These are phyloP conservation scores for Chionographis japonica DNA, from an alignment of 106 monocot species.

Conservation along the genomic window DNA sequence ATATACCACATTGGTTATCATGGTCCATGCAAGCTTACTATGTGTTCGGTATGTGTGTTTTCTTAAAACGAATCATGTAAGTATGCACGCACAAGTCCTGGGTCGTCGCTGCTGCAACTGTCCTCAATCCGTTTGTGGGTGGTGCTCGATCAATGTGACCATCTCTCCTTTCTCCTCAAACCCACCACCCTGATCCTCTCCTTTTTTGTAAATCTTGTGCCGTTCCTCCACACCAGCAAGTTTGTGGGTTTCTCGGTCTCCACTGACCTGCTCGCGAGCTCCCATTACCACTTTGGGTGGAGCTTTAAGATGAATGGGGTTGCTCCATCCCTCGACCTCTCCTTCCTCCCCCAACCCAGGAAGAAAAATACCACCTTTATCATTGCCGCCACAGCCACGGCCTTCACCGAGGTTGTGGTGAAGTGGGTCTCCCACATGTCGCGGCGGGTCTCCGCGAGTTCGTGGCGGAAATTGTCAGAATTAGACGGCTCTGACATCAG, in stretches of 20 bases:
- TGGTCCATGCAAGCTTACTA: too few species aligned
- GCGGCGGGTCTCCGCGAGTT: constrained; percentile 68
- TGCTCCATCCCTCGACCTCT: constrained; percentile 18
- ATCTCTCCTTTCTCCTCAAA: background rate
- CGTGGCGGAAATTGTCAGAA: constrained; percentile 77
- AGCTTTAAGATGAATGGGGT: constrained; percentile 18
- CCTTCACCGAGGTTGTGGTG: constrained; percentile 51
- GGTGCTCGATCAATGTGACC: background rate
- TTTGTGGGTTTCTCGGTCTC: constrained; percentile 14
- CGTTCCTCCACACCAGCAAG: constrained; percentile 1
- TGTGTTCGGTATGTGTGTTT: too few species aligned
- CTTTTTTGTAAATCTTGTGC: background rate
- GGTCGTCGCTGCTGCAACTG: too few species aligned
- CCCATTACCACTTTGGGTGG: constrained; percentile 14
- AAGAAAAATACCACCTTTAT: constrained; percentile 29
- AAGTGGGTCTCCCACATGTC: constrained; percentile 69
- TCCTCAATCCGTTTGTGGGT: too few species aligned
- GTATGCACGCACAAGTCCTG: too few species aligned
- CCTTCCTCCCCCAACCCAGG: constrained; percentile 25
- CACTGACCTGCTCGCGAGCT: constrained; percentile 1
- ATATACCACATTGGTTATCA: too few species aligned
- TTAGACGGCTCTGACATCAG: constrained; percentile 76
- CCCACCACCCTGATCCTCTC: constrained; percentile 3
- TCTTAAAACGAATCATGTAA: too few species aligned
- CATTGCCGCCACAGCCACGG: constrained; percentile 5